Evolutionary conservation across 768 basidiomycete species (phyloP).

Genomic region (Rhodotorula paludigena): DNA sequence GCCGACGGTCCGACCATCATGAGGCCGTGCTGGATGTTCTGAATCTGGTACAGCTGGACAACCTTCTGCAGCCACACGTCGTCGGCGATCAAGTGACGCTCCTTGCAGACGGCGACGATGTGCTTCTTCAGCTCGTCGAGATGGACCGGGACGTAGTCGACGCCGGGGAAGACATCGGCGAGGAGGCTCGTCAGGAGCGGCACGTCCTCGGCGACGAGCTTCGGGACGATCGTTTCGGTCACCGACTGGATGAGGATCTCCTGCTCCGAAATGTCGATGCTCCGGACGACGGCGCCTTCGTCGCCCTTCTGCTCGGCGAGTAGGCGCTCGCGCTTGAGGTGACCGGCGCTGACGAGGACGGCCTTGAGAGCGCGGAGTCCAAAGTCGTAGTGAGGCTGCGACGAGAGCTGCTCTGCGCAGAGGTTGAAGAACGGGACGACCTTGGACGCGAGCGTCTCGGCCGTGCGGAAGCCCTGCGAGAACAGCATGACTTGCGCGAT

Average conservation of each 20-base stretch:
- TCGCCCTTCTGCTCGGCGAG: constrained; percentile 40
- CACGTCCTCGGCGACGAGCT: constrained; percentile 94
- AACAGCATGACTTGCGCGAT: constrained; percentile 99
- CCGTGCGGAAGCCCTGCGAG: constrained; percentile 97
- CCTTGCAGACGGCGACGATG: constrained; percentile 77
- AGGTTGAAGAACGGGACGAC: constrained; percentile 99
- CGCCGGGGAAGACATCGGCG: constrained; percentile 94
- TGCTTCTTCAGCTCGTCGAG: constrained; percentile 77
- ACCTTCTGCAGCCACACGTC: constrained; percentile 93
- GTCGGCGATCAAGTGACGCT: constrained; percentile 76
- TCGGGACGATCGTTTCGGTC: constrained; percentile 96
- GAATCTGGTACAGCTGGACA: constrained; percentile 95
- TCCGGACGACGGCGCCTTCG: background rate
- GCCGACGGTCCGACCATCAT: constrained; percentile 99
- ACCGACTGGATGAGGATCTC: constrained; percentile 98
- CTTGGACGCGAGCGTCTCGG: constrained; percentile 94
- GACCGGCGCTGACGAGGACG: constrained; percentile 92
- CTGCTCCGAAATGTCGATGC: constrained; percentile 71
- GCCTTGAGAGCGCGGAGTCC: constrained; percentile 95
- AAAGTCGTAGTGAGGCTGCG: constrained; percentile 98
- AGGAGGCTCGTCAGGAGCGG: constrained; percentile 87
- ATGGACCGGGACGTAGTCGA: constrained; percentile 83
- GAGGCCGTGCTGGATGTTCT: constrained; percentile 97
- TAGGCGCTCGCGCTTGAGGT: constrained; percentile 86
- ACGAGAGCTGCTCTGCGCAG: constrained; percentile 91